Base-by-base conservation (phyloP, 2,329 filamentous ascomycete species). In the Trichoderma atrobrunneum region DNA sequence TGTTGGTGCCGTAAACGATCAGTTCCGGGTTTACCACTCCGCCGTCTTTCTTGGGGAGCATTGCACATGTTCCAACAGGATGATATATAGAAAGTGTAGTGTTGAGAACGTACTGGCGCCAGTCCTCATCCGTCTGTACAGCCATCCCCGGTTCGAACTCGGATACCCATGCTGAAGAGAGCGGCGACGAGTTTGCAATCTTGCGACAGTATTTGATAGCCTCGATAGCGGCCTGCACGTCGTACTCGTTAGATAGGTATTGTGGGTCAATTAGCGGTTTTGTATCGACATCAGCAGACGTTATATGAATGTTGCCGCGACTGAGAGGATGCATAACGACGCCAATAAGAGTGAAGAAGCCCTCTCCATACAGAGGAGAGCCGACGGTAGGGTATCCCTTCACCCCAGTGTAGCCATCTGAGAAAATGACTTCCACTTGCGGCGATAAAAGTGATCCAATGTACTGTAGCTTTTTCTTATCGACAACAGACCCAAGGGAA, bases 21-120 rank as follows among this genome's bases (percentile, higher is more conserved):
- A 48, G 43, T 1, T 48, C 8, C 3, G 43, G 43, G 43, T 11
- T 75, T 5, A 77, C 76, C 7, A 77, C 75, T 34, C 84, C 84
- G 8, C 84, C 84, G 14, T 82, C 76, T 36, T 80, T 78, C 24
- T 77, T 76, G 11, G 82, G 82, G 74, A 85, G 76, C 84, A 86
- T 86, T 28, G 75, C 75, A 7, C 72, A 74, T 43, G 76, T 76
- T 14, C 75, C 75, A 39, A 64, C 66, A 3, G 71, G 39, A 32
- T 74, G 71, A 39, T 54, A 72, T 14, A 48, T 70, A 11, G 65
- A 54, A 12, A 34, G 18, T 1, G 59, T 54, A 10, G 66, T 70
- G 32, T 70, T 56, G 14, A 51, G 34, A n/a, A 64, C 57, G 32
- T 62, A 72, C 5, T 61, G 32, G 3, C 60, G 30, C 43, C 62